Evolutionary conservation across 768 basidiomycete species (phyloP), one percentile per base, ranked within the genome.

Genomic region (Macrocybe gigantea): DNA sequence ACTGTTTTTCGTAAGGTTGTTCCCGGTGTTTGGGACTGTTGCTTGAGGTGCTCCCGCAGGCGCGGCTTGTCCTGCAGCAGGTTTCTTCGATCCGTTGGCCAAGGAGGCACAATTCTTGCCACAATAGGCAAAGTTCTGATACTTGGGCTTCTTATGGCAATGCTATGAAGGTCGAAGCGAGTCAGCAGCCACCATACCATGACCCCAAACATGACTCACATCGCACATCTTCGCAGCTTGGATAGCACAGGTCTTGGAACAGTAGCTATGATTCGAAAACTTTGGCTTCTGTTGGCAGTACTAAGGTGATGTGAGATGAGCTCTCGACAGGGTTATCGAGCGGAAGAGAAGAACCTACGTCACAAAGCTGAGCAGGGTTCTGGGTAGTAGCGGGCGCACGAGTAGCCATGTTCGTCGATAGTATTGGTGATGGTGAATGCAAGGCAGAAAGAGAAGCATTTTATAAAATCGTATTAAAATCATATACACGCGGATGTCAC

Each of bases 131-230:
- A 79, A 78, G 52, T 67, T 72, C 53, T 71, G 74, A 55, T 74
- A 79, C 60, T 81, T 85, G 5, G 80, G 78, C 50, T 76, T 79
- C 57, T 71, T 71, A 51, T 78, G 74, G 55, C 83, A 85, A 51
- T 75, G 65, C 77, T 78, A 52, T 3, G 42, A 41, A 44, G 10
- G 8, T 38, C 36, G 29, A 44, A 37, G 34, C 47, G 48, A 49
- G 10, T 43, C 31, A 34, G 31, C 30, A 13, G 38, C 14, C 30
- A 43, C 41, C 38, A 13, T 32, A 45, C 38, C 10, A 11, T 15
- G 15, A 46, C 12, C 12, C 14, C 31, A 7, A 32, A 44, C 32
- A 32, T 22, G 22, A 59, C 72, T 54, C 49, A 78, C 75, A 44
- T 70, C 70, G 54, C 77, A 77, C 12, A 74, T 30, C 37, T 53